Evolutionary conservation across 2,329 filamentous ascomycete genomes (phyloP).

Genomic region (Monosporascus sp.): DNA sequence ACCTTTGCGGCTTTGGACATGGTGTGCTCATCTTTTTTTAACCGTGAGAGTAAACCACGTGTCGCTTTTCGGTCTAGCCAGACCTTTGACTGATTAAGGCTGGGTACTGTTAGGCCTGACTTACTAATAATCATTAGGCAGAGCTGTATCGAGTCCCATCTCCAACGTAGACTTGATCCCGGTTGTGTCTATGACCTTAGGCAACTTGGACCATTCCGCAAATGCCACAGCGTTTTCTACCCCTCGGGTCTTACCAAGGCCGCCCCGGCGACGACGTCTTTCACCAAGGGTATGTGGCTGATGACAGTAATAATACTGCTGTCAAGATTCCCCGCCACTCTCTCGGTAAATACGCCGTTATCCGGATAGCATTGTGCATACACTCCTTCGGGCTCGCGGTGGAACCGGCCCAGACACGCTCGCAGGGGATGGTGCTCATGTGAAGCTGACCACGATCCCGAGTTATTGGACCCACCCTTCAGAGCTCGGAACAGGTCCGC

Average conservation of each 20-base stretch:
- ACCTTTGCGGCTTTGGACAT: slow-evolving; percentile 6
- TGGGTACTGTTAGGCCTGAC: not conserved
- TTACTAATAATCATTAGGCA: slow-evolving; percentile 4
- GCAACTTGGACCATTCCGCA: not conserved
- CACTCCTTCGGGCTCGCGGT: not conserved
- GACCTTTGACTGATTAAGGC: too few relatives aligned
- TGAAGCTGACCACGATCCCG: not conserved
- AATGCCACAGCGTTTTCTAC: not conserved
- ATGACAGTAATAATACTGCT: not conserved
- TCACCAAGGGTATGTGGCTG: not conserved
- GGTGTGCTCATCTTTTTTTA: slow-evolving; percentile 10
- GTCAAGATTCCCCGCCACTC: not conserved
- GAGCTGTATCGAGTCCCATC: not conserved
- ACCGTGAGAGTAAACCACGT: slow-evolving; percentile 10
- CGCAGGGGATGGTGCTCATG: not conserved
- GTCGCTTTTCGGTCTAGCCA: not conserved
- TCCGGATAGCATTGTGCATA: not conserved
- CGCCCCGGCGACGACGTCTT: not conserved
- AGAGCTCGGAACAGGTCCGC: not conserved
- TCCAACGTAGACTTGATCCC: not conserved
- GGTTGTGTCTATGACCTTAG: not conserved
- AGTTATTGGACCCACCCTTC: slow-evolving; percentile 1
- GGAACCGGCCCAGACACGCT: not conserved
- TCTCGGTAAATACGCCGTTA: not conserved
- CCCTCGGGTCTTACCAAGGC: not conserved